A percentile compares a stretch with the other conserved stretches of the same genome.
phyloP scores from a whole-genome alignment of 306 rosid genomes.

The Cajanus cajan region DNA sequence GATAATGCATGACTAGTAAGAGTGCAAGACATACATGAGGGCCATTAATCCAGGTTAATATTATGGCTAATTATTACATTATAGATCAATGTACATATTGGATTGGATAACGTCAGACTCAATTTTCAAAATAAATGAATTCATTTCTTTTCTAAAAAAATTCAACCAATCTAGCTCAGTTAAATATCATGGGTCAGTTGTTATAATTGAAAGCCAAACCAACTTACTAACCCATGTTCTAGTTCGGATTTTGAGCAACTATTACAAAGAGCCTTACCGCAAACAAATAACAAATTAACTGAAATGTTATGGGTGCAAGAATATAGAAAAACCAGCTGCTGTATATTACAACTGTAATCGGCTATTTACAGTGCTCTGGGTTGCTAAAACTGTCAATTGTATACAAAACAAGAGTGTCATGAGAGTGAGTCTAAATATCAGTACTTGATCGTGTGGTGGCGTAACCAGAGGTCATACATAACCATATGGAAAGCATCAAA shows the following conservation, averaged over 20 bases:
- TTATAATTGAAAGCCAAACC: background rate
- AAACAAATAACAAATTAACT: constrained; percentile 27
- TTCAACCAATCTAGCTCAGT: background rate
- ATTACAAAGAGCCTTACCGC: background rate
- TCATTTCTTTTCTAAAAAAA: background rate
- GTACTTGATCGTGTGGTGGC: constrained; percentile 77
- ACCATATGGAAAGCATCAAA: constrained; percentile 92
- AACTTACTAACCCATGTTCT: background rate
- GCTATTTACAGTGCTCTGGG: constrained; percentile 51
- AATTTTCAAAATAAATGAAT: background rate
- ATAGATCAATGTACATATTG: background rate
- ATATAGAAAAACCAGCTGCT: constrained; percentile 24
- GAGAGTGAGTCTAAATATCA: constrained; percentile 38
- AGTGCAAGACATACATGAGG: background rate
- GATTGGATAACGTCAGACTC: too few relatives aligned
- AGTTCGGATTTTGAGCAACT: background rate
- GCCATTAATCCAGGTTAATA: background rate
- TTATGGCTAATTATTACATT: background rate
- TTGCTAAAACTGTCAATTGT: constrained; percentile 43
- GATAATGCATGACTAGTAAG: background rate
- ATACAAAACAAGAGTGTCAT: constrained; percentile 35
- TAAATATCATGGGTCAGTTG: background rate
- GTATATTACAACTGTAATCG: constrained; percentile 24
- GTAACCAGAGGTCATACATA: constrained; percentile 95
- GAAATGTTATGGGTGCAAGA: constrained; percentile 18